Base-by-base conservation (phyloP, 306 rosid genomes). In the Lotus japonicus region DNA sequence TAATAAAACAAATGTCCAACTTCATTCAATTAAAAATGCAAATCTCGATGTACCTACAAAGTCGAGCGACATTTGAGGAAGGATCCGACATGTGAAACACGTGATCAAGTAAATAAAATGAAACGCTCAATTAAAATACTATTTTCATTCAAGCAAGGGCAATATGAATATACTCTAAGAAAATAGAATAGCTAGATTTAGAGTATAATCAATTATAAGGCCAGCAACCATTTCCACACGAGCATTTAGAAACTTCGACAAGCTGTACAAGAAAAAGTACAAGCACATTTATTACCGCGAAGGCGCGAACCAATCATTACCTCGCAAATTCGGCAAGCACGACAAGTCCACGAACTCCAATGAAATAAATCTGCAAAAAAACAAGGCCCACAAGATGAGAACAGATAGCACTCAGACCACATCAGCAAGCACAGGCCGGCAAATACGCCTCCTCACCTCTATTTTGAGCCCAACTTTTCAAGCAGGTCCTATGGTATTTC, bases 401-500 rank as follows among this genome's bases (percentile, higher is more conserved):
- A 80, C 3, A 69, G 11, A 9, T 6, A 5, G 12, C 80, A 57
- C 44, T 21, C 35, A 43, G 4, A 80, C 45, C 70, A 70, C 17
- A 51, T n/a, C 4, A 21, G 4, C 17, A 55, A 8, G 48, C 33
- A 31, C 2, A 21, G 31, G n/a, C n/a, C n/a, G n/a, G 9, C 7
- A 71, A 39, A 54, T 66, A 61, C 3, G 72, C 9, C 35, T 55
- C 46, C 82, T 75, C 67, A 91, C 99, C 99, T 86, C 99, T 87
- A 72, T 95, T 78, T 61, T 89, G 89, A 80, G 92, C 86, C 99
- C 99, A 95, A 64, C 76, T 83, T 78, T 85, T 90, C 88, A 95
- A 77, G 83, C 99, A 95, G 82, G 79, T 87, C 82, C 96, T 85
- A 71, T 95, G 99, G 80, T 95, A 95, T 72, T 90, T 90, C 83